phyloP scores from a whole-genome alignment of 225 moss, liverwort and hornwort genomes.

The Asterella californica region DNA sequence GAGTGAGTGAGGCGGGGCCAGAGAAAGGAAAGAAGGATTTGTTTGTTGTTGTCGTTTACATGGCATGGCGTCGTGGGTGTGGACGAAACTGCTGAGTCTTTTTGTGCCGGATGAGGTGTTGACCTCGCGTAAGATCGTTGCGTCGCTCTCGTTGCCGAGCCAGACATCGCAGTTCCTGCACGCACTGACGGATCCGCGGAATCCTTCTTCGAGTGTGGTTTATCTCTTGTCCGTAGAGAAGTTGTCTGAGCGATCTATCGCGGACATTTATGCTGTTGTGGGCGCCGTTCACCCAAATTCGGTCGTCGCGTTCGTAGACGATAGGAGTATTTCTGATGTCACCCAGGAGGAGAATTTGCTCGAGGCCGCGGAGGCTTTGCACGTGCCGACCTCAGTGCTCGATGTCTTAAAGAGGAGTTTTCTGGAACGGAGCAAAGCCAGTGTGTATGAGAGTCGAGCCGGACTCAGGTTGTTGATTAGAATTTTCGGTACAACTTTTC shows the following conservation, averaged over 20 bases:
- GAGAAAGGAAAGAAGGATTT: neutral
- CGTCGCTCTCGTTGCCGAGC: slow-evolving; percentile 23
- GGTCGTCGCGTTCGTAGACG: slow-evolving; percentile 48
- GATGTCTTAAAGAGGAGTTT: slow-evolving; percentile 35
- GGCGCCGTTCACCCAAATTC: slow-evolving; percentile 36
- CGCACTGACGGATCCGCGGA: slow-evolving; percentile 27
- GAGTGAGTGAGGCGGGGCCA: neutral
- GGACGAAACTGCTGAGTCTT: slow-evolving; percentile 37
- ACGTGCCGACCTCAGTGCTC: slow-evolving; percentile 33
- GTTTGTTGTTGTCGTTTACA: neutral
- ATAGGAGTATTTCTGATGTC: slow-evolving; percentile 16
- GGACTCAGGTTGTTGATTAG: slow-evolving; percentile 36
- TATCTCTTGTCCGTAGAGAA: slow-evolving; percentile 42
- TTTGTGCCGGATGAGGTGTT: slow-evolving; percentile 39
- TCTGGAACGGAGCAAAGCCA: slow-evolving; percentile 21
- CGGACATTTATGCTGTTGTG: slow-evolving; percentile 38
- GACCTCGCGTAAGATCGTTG: slow-evolving; percentile 23
- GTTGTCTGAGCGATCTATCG: slow-evolving; percentile 44
- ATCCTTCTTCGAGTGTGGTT: slow-evolving; percentile 21
- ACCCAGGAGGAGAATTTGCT: slow-evolving; percentile 35
- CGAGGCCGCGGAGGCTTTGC: slow-evolving; percentile 5
- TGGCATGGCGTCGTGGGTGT: slow-evolving; percentile 48
- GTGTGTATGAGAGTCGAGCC: slow-evolving; percentile 46
- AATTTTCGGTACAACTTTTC: slow-evolving; percentile 51
- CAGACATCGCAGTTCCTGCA: slow-evolving; percentile 45